Percentiles rank a stretch among this genome's conserved stretches.
Conservation (phyloP, 2,329 filamentous ascomycete species). For the Colletotrichum eremochloae region DNA sequence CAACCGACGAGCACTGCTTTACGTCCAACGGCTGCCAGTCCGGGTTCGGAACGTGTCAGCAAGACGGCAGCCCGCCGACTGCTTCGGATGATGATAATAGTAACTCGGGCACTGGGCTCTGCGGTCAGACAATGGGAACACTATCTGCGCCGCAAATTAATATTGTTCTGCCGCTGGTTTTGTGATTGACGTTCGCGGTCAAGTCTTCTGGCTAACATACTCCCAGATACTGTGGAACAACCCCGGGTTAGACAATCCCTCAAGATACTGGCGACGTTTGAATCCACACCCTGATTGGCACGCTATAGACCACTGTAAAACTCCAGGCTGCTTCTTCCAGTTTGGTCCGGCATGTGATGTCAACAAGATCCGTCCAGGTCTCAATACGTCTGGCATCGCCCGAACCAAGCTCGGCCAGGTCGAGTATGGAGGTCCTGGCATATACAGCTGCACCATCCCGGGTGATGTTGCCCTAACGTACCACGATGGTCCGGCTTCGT, state of each 20-base stretch:
- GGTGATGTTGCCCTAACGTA: slow-evolving; percentile 60
- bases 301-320: slow-evolving; percentile 56
- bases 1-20: slow-evolving; percentile 54
- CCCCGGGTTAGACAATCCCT: slow-evolving; percentile 9
- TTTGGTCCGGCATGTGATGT: slow-evolving; percentile 67
- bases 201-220: slow-evolving; percentile 46
- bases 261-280: neutral
- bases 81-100: neutral
- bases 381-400: slow-evolving; percentile 63
- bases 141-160: slow-evolving; percentile 44
- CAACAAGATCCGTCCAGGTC: slow-evolving; percentile 60
- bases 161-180: slow-evolving; percentile 49
- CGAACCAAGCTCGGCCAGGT: slow-evolving; percentile 63
- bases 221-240: slow-evolving; percentile 33
- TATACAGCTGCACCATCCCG: slow-evolving; percentile 35
- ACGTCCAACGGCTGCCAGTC: slow-evolving; percentile 53
- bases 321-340: slow-evolving; percentile 67
- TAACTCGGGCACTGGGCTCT: slow-evolving; percentile 57
- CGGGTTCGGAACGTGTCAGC: slow-evolving; percentile 46
- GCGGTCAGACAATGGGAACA: slow-evolving; percentile 49
- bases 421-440: slow-evolving; percentile 60
- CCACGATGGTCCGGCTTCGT: slow-evolving; percentile 61
- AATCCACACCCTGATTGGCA: neutral
- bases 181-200: slow-evolving; percentile 40
- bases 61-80: slow-evolving; percentile 21